Evolutionary conservation across 805 yeast genomes (phyloP), one percentile per base, ranked within the genome.

Genomic region (Metschnikowia borealis): DNA sequence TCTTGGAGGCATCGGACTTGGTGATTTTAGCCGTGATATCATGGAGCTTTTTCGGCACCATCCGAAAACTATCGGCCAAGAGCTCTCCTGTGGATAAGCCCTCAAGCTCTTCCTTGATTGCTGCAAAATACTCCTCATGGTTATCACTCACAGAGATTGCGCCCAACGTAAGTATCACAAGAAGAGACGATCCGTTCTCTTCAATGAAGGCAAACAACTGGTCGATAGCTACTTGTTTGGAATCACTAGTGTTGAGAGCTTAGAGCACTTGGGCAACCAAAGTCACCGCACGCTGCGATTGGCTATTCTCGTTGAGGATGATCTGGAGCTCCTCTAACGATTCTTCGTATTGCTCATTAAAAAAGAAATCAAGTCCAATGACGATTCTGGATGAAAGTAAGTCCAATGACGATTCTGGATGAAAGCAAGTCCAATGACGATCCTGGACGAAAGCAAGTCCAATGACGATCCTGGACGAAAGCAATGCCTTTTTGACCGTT

Each of bases 151-250:
- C 74, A 0, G 88, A 75, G 20, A 92, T 82, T 0, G 95, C 90
- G 4, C 96, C 97, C 38, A 92, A 71, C 1, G 89, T 80, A 51
- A 91, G 66, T 0, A 88, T 84, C 1, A 87, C 81, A 21, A 81
- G 61, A 42, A 89, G 67, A 2, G 90, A 81, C 1, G 87, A 73
- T 0, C 96, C 96, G 50, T 78, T 66, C 3, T 69, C 72, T 52
- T 79, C 84, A 38, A 90, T 80, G 58, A 77, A 81, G 21, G 78
- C 75, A 57, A 87, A 85, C 40, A 92, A 67, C 64, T 89, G 96
- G 58, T 90, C 96, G 43, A 87, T 62, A 0, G 97, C 96, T 1
- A 89, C 91, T 54, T 83, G 85, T 51, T 82, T 84, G 1, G 94
- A 82, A 5, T 87, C 94, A n/a, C 79, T 82, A 0, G 82, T 79